Evolutionary conservation across 2,329 filamentous ascomycete genomes (phyloP), one percentile per base, ranked within the genome.

Genomic region (Neofusicoccum laricinum): DNA sequence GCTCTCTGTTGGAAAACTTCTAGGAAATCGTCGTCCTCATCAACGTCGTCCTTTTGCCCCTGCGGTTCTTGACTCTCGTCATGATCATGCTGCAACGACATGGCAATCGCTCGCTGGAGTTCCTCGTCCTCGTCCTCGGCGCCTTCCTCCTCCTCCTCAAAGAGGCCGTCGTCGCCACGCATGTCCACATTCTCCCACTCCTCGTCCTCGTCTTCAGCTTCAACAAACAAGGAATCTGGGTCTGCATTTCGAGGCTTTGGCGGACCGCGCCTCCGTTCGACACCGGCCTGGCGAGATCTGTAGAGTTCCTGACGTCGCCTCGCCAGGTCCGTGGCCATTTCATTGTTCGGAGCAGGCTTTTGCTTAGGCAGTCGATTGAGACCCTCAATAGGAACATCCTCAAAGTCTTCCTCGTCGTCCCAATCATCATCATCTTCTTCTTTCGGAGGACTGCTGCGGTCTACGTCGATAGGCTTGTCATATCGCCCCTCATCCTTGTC

Each of bases 401-500:
- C 93, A 70, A 97, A 97, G 10, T 92, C 91, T 4, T 89, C 90
- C 0, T 90, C 90, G 2, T 91, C 89, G 4, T 90, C 90, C 58
- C 87, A 85, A 2, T 85, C 84, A 3, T 87, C 82, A 1, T 86
- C 81, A 1, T 84, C 82, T 2, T 85, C 80, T 66, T 85, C 83
- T 1, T 82, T 81, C 10, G 68, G 65, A 32, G 64, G 65, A 1
- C 67, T 69, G 30, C 86, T 84, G 81, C 77, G 86, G 73, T 99
- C 95, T 17, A 99, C 86, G 73, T 98, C 93, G 66, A 99, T 98
- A 0, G 95, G 94, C 74, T 93, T 96, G 67, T 93, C 89, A 32
- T 87, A 86, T 67, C 91, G 85, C 2, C 92, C 93, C 48, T 89
- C 85, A 58, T 95, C 96, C 66, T 92, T 90, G 66, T 88, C 92